Evolutionary conservation across 2,329 filamentous ascomycete genomes (phyloP).

Genomic region (Claviceps humidiphila): DNA sequence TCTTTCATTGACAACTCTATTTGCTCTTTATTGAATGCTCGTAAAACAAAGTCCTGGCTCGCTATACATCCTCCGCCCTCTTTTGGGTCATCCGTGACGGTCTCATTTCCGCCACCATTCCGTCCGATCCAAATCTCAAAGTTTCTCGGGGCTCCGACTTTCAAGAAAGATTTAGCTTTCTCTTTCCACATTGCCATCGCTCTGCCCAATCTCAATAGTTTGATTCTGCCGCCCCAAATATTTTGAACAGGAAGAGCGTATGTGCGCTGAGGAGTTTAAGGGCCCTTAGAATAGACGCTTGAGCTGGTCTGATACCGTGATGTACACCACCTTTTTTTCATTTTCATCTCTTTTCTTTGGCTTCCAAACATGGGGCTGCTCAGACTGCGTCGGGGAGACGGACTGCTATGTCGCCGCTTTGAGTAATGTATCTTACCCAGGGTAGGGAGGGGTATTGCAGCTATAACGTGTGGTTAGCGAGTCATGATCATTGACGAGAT

Average conservation of each 20-base stretch:
- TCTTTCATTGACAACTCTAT: too few species aligned
- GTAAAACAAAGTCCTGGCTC: too few species aligned
- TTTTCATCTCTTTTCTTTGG: background rate
- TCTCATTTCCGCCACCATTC: background rate
- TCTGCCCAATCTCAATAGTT: too few species aligned
- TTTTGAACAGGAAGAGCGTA: background rate
- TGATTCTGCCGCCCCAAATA: background rate
- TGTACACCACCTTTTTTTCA: background rate
- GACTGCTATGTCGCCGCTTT: constrained; percentile 92
- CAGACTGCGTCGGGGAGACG: constrained; percentile 79
- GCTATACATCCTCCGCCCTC: too few species aligned
- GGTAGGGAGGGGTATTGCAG: constrained; percentile 95
- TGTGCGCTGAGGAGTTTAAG: background rate
- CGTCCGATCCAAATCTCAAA: background rate
- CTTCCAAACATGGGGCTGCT: background rate
- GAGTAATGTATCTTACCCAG: constrained; percentile 98
- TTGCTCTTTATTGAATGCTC: too few species aligned
- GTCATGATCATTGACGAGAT: too few species aligned
- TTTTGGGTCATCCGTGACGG: too few species aligned
- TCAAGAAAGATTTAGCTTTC: background rate
- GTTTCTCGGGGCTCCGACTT: background rate
- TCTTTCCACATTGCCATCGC: too few species aligned
- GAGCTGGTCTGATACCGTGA: background rate
- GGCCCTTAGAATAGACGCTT: too few species aligned
- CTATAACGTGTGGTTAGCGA: constrained; percentile 28